phyloP scores from a whole-genome alignment of 2,329 filamentous ascomycete species.

The Trichothecium roseum region DNA sequence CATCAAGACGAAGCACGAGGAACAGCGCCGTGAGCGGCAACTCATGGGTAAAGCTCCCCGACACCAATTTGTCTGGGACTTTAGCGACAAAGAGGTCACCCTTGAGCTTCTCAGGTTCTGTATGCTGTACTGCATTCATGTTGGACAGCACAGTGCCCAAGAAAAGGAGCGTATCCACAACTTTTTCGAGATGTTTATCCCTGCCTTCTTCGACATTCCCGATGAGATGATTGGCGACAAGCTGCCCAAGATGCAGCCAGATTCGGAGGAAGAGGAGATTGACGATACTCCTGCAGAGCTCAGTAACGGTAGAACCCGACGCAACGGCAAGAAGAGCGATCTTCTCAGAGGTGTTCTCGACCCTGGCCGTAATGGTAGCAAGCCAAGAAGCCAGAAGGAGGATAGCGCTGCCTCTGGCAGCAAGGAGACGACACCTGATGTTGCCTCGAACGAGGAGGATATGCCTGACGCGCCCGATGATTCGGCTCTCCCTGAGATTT shows the following conservation, averaged over 20 bases:
- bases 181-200: slow-evolving; percentile 68
- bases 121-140: slow-evolving; percentile 55
- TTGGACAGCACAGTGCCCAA: slow-evolving; percentile 58
- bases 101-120: slow-evolving; percentile 51
- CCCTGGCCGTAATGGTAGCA: slow-evolving; percentile 60
- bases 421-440: slow-evolving; percentile 82
- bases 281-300: slow-evolving; percentile 65
- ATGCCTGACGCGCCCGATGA: slow-evolving; percentile 53
- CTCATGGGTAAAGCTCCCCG: slow-evolving; percentile 50
- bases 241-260: slow-evolving; percentile 58
- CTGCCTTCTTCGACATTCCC: slow-evolving; percentile 65
- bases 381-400: slow-evolving; percentile 63
- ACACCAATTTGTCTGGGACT: slow-evolving; percentile 67
- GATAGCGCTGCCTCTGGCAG: slow-evolving; percentile 68
- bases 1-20: slow-evolving; percentile 87
- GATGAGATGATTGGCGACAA: slow-evolving; percentile 58
- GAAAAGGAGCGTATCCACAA: slow-evolving; percentile 66
- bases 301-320: slow-evolving; percentile 56
- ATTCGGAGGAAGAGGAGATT: slow-evolving; percentile 66
- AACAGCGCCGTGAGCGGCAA: slow-evolving; percentile 65
- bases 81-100: slow-evolving; percentile 61
- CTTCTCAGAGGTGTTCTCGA: slow-evolving; percentile 82
- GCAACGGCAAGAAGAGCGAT: slow-evolving; percentile 67
- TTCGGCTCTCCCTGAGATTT: slow-evolving; percentile 47
- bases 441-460: slow-evolving; percentile 71